Base-by-base conservation (phyloP, 2,329 filamentous ascomycete species). In the Neonectria punicea region DNA sequence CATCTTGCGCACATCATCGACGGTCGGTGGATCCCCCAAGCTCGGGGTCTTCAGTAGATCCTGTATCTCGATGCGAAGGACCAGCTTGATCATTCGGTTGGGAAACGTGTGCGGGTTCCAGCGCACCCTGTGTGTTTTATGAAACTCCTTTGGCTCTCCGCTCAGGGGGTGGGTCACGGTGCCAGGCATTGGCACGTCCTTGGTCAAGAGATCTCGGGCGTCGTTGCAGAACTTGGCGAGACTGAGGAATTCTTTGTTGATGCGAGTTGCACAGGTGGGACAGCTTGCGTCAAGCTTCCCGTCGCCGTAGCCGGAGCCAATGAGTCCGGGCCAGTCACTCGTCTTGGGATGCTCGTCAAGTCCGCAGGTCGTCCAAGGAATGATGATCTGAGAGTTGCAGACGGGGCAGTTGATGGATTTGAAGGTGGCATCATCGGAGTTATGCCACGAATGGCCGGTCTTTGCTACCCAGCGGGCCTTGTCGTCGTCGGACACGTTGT, bases 291-390 rank as follows among this genome's bases (percentile, higher is more conserved):
- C 66, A 43, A 94, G 87, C 1, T 84, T 77, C 32, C 83, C 80
- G 62, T 92, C 90, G 6, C 87, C 88, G 68, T 87, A 92, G 5
- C 90, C 90, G 3, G 76, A 76, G 0, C 89, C 89, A 2, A 77
- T 65, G 2, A 85, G 72, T 0, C 77, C 75, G 6, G 75, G 73
- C 0, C 63, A 58, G 5, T 66, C 51, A 16, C 11, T 7, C 1
- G 58, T 47, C 28, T 69, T 71, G 5, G 71, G 58, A 2, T 51
- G 49, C 14, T 72, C 66, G 0, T 72, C 67, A 4, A 74, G 60
- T 1, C 63, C 53, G 18, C 77, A 80, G 0, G 82, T 84, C 1
- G 88, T 89, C 89, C 89, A 92, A 0, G 83, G 84, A 3, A 86
- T 79, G 0, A 74, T 62, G 1, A 84, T 67, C 2, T 36, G 47